These are phyloP conservation scores for Tarenaya hassleriana DNA, from an alignment of 345 rosid species.

Conservation along the genomic window DNA sequence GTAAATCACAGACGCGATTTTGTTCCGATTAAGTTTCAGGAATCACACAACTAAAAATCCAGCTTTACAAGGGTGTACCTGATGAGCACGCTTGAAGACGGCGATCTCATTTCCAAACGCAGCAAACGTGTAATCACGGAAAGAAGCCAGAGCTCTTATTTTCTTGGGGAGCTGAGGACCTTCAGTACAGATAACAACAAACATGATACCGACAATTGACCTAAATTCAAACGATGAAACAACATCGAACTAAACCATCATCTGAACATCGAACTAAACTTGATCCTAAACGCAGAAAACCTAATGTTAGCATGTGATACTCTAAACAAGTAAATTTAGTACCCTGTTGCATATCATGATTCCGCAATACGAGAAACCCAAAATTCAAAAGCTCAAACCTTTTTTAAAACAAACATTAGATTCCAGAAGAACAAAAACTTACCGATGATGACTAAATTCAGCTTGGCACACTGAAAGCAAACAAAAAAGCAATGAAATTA, in stretches of 20 bases:
- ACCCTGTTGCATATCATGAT: too few species aligned
- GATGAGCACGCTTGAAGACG: conserved; percentile 74
- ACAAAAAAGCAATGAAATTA: neutral
- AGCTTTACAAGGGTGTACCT: conserved; percentile 34
- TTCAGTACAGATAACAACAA: conserved; percentile 23
- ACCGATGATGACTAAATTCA: conserved; percentile 67
- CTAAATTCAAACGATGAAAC: conserved; percentile 6
- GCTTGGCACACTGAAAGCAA: conserved; percentile 74
- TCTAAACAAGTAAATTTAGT: too few species aligned
- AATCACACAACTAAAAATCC: neutral
- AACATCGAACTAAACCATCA: neutral
- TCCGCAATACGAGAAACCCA: too few species aligned
- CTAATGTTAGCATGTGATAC: neutral
- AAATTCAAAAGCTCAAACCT: neutral
- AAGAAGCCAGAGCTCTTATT: conserved; percentile 83
- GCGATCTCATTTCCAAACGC: conserved; percentile 71
- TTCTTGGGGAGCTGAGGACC: conserved; percentile 86
- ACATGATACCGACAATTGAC: neutral
- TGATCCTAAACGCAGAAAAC: conserved; percentile 4
- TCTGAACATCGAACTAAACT: too few species aligned
- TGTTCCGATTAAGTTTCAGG: neutral
- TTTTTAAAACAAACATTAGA: conserved; percentile 4
- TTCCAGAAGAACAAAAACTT: conserved; percentile 18
- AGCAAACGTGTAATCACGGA: conserved; percentile 78
- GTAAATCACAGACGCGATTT: conserved; percentile 1